Conservation (phyloP, 768 basidiomycete species). For the Mycena alexandri region DNA sequence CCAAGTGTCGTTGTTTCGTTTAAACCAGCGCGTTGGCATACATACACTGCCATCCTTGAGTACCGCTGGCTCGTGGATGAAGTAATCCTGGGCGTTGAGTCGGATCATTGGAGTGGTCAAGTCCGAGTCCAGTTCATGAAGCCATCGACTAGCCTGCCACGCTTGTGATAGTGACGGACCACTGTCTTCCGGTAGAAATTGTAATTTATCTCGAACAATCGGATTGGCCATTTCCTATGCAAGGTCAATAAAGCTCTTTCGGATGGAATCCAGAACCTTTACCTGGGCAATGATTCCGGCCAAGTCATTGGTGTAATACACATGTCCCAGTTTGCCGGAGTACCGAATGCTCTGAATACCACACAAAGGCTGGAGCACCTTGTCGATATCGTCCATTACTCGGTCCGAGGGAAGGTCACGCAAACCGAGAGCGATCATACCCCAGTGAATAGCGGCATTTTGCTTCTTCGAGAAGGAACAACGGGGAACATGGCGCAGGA, state of each 20-base stretch:
- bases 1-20: neutral
- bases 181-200: slow-evolving; percentile 37
- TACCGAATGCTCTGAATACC: slow-evolving; percentile 37
- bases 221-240: slow-evolving; percentile 36
- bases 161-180: slow-evolving; percentile 24
- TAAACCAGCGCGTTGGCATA: slow-evolving; percentile 39
- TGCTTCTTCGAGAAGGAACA: slow-evolving; percentile 31
- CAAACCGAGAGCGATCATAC: slow-evolving; percentile 16
- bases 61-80: slow-evolving; percentile 33
- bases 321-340: slow-evolving; percentile 37
- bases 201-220: slow-evolving; percentile 28
- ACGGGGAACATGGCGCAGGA: slow-evolving; percentile 28
- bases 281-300: slow-evolving; percentile 34
- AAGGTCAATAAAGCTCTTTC: neutral
- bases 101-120: slow-evolving; percentile 45
- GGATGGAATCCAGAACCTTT: neutral
- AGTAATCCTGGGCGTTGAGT: slow-evolving; percentile 22
- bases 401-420: slow-evolving; percentile 19
- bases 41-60: slow-evolving; percentile 16
- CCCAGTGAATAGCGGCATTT: slow-evolving; percentile 20
- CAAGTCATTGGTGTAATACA: slow-evolving; percentile 38
- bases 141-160: slow-evolving; percentile 34
- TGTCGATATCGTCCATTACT: slow-evolving; percentile 33
- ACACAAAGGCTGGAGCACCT: slow-evolving; percentile 31
- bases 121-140: slow-evolving; percentile 24